These are phyloP conservation scores for Didymella arachidicola DNA, from an alignment of 2,329 filamentous ascomycete species.

Conservation along the genomic window DNA sequence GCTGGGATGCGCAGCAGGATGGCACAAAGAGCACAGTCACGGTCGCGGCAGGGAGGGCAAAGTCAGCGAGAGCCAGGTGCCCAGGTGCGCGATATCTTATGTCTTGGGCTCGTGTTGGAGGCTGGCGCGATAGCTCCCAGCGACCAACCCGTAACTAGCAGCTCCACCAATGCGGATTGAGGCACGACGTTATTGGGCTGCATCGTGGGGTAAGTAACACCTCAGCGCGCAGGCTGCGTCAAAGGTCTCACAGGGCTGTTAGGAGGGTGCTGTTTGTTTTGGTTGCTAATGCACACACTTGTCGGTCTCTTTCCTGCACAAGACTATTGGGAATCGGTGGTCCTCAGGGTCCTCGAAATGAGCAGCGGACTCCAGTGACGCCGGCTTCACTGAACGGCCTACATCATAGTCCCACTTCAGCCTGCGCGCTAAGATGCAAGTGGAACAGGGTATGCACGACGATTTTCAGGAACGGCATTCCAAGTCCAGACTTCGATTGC, in stretches of 20 bases:
- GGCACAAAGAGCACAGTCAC: conserved; percentile 11
- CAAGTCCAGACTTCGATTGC: conserved; percentile 1
- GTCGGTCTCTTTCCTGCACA: neutral
- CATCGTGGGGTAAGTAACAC: conserved; percentile 15
- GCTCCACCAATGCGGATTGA: conserved; percentile 16
- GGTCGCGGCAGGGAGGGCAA: conserved; percentile 3
- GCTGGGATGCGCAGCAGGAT: conserved; percentile 6
- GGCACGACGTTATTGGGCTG: conserved; percentile 11
- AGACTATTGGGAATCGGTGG: neutral
- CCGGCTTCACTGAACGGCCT: conserved; percentile 8
- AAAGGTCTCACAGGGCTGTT: conserved; percentile 14
- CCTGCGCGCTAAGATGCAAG: conserved; percentile 6
- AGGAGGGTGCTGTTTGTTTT: neutral
- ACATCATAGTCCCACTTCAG: conserved; percentile 20
- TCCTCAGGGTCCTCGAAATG: conserved; percentile 16
- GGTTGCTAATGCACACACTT: neutral
- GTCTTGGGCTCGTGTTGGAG: conserved; percentile 19
- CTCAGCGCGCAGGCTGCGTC: conserved; percentile 12
- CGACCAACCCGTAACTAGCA: conserved; percentile 11
- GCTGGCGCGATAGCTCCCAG: conserved; percentile 20
- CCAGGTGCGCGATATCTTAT: conserved; percentile 9
- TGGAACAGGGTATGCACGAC: conserved; percentile 10
- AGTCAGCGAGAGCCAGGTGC: conserved; percentile 8
- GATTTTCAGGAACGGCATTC: conserved; percentile 21
- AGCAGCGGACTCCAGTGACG: conserved; percentile 2